Evolutionary conservation across 257 asterid genomes (phyloP).

Genomic region (Orobanche coerulescens): DNA sequence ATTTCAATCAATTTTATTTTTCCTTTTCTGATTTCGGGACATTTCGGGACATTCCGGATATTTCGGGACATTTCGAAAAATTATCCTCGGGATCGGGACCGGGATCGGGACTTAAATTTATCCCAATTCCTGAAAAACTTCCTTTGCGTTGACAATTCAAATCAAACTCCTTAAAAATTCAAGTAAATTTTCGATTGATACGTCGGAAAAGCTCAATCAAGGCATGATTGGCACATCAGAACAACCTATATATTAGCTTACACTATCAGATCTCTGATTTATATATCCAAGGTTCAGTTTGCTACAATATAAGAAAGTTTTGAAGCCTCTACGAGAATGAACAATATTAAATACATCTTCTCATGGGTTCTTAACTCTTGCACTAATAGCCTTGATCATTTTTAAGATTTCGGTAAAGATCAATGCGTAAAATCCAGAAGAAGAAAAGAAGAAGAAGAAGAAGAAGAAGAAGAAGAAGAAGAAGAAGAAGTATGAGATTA

Average conservation of each 20-base stretch:
- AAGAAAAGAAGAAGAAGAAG: background rate
- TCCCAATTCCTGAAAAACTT: background rate
- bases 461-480: background rate
- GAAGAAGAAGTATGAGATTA: background rate
- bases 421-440: background rate
- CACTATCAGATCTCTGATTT: background rate
- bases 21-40: too few species aligned
- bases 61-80: too few species aligned
- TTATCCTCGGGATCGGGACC: too few species aligned
- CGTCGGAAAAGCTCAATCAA: constrained; percentile 6
- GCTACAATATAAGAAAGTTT: background rate
- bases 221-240: background rate
- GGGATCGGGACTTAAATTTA: too few species aligned
- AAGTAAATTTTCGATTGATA: background rate
- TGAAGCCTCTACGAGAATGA: background rate
- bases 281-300: background rate
- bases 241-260: background rate
- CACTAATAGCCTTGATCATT: too few species aligned
- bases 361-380: too few species aligned
- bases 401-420: background rate
- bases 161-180: too few species aligned
- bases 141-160: background rate
- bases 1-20: too few species aligned
- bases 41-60: too few species aligned
- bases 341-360: background rate